Evolutionary conservation across 73 alveolate genomes (phyloP), one percentile per base, ranked within the genome.

Genomic region (Tetrahymena borealis): DNA sequence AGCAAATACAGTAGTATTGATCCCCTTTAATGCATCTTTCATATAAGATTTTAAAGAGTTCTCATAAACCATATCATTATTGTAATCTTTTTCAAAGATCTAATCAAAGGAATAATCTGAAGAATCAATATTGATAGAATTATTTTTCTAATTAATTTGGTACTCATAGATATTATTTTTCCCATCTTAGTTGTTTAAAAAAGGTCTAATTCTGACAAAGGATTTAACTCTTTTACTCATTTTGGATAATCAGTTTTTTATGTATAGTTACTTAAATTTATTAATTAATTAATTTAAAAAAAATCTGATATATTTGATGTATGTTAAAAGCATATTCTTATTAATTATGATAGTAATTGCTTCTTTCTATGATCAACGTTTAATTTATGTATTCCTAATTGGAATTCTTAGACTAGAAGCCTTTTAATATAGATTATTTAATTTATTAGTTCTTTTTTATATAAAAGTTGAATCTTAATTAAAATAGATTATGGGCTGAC

Each of bases 1-100:
- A 15, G 91, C 40, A 78, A 95, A 60, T 12, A 91, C 78, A 13
- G 95, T 94, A 11, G 92, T 79, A 12, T 90, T 93, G 39, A 36
- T 90, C 11, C 96, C 96, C 24, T 91, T 90, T 24, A 90, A 33
- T 4, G 79, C 38, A 35, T 42, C 77, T 90, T 43, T 32, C 4
- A 93, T 90, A n/a, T 60, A 60, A 24, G 85, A 35, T 6, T 60
- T n/a, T n/a, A 60, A 60, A 6, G 85, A 10, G n/a, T 60, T 60
- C 18, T 32, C n/a, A 60, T 60, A 60, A 7, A 60, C 31, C 85
- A 60, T 60, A 13, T 1, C 28, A 60, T 60, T 60, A 9, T 60
- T 60, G 20, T 60, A 1, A 60, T 60, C 13, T 60, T 60, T 35
- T n/a, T 35, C 28, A 28, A 60, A 60, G 9, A 60, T 60, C 28